These are phyloP conservation scores for Kalaharituber pfeilii DNA, from an alignment of 2,329 filamentous ascomycete genomes.

Conservation along the genomic window DNA sequence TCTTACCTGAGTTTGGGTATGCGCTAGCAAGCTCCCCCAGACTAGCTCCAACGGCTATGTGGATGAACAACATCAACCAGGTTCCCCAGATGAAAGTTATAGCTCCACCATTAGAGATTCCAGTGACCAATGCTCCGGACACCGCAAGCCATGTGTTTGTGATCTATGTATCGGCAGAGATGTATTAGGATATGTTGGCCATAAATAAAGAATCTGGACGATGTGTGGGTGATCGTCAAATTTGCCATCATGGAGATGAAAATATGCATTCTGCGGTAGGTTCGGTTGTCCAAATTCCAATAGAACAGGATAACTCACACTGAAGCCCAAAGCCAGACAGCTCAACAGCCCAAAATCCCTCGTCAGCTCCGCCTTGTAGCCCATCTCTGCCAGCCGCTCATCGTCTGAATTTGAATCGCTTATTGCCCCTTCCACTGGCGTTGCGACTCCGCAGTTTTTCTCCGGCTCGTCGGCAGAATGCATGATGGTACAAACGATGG, in stretches of 20 bases:
- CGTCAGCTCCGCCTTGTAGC: conserved; percentile 33
- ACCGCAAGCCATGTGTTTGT: conserved; percentile 35
- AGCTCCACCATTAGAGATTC: conserved; percentile 13
- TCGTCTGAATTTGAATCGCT: conserved; percentile 7
- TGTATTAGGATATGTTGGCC: too few relatives aligned
- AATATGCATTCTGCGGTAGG: too few relatives aligned
- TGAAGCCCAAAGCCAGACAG: conserved; percentile 33
- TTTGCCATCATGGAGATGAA: too few relatives aligned
- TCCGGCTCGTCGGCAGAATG: too few relatives aligned
- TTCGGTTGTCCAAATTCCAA: not conserved
- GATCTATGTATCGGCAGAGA: too few relatives aligned
- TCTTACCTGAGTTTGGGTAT: conserved; percentile 30
- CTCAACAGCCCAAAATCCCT: conserved; percentile 34
- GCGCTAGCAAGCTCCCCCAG: conserved; percentile 34
- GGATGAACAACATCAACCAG: conserved; percentile 32
- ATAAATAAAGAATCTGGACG: too few relatives aligned
- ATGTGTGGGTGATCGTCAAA: too few relatives aligned
- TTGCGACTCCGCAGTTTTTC: too few relatives aligned
- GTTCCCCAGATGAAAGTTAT: conserved; percentile 31
- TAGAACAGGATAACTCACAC: conserved; percentile 7
- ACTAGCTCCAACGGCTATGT: conserved; percentile 32
- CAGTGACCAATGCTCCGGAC: conserved; percentile 21
- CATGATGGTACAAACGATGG: not conserved
- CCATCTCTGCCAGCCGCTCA: conserved; percentile 22
- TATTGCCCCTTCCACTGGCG: not conserved